A percentile compares a stretch with the other conserved stretches of the same genome.
Conservation (phyloP, 1,284 basidiomycete genomes). For the Rhizopogon hawkerae region DNA sequence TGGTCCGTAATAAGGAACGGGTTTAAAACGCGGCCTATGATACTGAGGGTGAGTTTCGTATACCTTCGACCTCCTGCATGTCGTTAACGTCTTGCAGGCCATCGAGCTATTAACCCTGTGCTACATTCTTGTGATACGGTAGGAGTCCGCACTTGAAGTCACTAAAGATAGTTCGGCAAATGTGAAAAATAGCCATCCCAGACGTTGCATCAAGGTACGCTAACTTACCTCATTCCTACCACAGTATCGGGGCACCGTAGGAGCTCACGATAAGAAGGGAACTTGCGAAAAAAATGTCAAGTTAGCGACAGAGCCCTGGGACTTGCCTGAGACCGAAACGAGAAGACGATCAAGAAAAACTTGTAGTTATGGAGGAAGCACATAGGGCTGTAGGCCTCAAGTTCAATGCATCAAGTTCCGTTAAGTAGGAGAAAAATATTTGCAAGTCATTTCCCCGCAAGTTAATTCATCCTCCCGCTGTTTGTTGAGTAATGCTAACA, state of each 20-base stretch:
- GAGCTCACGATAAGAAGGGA: constrained; percentile 99
- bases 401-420: constrained; percentile 26
- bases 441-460: constrained; percentile 99
- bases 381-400: constrained; percentile 52
- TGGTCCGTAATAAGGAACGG: constrained; percentile 93
- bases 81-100: constrained; percentile 47
- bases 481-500: not conserved
- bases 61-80: not conserved
- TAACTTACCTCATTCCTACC: constrained; percentile 1
- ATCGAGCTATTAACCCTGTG: constrained; percentile 82
- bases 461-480: constrained; percentile 31
- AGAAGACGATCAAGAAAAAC: constrained; percentile 85
- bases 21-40: constrained; percentile 25
- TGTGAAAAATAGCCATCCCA: constrained; percentile 99
- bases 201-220: constrained; percentile 88
- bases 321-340: constrained; percentile 96
- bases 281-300: constrained; percentile 93
- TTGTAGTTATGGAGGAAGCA: constrained; percentile 47
- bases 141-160: constrained; percentile 86
- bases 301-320: constrained; percentile 91
- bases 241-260: constrained; percentile 32
- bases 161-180: constrained; percentile 85
- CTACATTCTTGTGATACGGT: constrained; percentile 96
- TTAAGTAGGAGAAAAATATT: constrained; percentile 64
- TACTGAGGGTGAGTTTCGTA: constrained; percentile 68